Base-by-base conservation (phyloP, 345 rosid genomes). In the Excoecaria cochinchinensis region DNA sequence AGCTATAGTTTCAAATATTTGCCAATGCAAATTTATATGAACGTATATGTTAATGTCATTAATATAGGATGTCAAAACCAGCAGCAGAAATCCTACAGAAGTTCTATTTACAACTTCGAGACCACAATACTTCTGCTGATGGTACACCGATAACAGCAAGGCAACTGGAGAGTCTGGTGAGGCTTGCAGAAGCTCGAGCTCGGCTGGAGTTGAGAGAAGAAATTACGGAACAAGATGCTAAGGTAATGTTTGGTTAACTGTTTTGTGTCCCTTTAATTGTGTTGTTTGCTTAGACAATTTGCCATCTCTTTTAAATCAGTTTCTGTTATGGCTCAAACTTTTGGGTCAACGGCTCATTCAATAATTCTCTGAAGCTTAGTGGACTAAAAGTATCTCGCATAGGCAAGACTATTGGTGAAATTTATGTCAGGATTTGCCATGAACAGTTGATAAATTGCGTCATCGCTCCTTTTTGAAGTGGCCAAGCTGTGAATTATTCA, bases 131-230 rank as follows among this genome's bases (percentile, higher is more conserved):
- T 59, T 89, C 99, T 70, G 96, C 96, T 76, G 99, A 95, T 78
- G 72, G 89, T 74, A 95, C 97, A 59, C 99, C 97, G 63, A 93
- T 93, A 86, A 95, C 98, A 74, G 97, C 99, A 70, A 87, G 99
- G 84, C 99, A 95, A 63, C 82, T 95, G 60, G 99, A 95, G 82
- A 95, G 99, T 84, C 84, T 95, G 82, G 97, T 91, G 74, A 85
- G 99, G 84, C 85, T 93, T 62, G 93, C 94, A 39, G 85, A 90
- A 89, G 98, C 99, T 85, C 87, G 97, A 80, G 99, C 99, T 74
- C 89, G 97, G 79, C 83, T 95, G 52, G 99, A 95, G 69, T 85
- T 95, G 73, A 86, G 99, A 82, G 98, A 93, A 83, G 91, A 91
- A 83, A 89, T 95, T 81, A 95, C 97, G 70, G 87, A 80, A 67